Percentiles rank a stretch among this genome's conserved stretches.
These are phyloP conservation scores for Lupinus albus DNA, from an alignment of 306 rosid genomes.

Conservation along the genomic window DNA sequence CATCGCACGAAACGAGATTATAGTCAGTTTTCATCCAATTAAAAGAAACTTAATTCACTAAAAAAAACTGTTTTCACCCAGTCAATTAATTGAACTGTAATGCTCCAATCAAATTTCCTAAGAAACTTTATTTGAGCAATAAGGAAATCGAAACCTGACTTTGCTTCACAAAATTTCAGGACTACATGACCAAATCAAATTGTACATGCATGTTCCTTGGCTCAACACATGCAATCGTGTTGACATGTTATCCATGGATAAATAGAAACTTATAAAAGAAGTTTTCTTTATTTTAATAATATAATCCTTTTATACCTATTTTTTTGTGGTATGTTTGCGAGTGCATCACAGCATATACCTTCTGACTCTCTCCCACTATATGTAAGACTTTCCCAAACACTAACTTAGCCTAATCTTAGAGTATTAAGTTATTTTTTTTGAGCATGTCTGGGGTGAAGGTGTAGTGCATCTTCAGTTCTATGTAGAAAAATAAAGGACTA, in stretches of 20 bases:
- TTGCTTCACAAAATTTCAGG: slow-evolving; percentile 4
- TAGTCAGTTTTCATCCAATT: no score
- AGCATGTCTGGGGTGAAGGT: no score
- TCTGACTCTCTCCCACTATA: neutral
- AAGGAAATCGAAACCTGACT: neutral
- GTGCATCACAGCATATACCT: neutral
- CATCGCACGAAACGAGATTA: no score
- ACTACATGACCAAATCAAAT: neutral
- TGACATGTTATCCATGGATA: slow-evolving; percentile 10
- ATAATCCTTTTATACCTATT: neutral
- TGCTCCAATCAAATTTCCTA: no score
- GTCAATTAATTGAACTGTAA: no score
- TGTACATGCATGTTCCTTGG: neutral
- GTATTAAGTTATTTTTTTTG: neutral
- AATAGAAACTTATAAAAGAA: neutral
- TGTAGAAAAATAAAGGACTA: neutral
- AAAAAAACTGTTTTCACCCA: no score
- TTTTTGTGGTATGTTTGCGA: slow-evolving; percentile 1
- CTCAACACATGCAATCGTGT: slow-evolving; percentile 19
- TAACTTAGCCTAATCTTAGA: neutral
- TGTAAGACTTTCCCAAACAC: neutral
- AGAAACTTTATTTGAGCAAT: no score
- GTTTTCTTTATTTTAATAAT: neutral
- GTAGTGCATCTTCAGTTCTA: neutral
- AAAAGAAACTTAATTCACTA: no score